Conservation (phyloP, 73 alveolate genomes). For the Tetrahymena thermophila region DNA sequence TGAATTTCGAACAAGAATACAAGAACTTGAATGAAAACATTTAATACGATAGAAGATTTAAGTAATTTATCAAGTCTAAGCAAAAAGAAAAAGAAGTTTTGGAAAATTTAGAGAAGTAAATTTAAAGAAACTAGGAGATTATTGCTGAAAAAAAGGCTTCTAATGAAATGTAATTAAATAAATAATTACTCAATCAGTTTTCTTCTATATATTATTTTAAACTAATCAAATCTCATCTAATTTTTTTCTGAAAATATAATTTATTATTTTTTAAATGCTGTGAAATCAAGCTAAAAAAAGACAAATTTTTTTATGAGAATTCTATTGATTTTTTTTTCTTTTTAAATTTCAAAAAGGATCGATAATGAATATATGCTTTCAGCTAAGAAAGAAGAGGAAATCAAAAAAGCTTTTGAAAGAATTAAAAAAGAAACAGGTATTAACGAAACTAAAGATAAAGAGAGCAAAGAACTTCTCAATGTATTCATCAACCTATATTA, state of each 20-base stretch:
- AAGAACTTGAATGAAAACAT: constrained; percentile 34
- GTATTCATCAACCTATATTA: constrained; percentile 34
- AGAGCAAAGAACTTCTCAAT: constrained; percentile 28
- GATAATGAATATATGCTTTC: constrained; percentile 44
- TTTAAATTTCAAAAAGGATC: neutral
- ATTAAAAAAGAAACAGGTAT: constrained; percentile 43
- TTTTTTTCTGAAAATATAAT: neutral
- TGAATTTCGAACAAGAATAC: constrained; percentile 29
- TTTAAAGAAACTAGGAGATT: constrained; percentile 31
- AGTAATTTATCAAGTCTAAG: constrained; percentile 28
- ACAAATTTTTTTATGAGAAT: neutral
- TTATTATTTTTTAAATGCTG: neutral
- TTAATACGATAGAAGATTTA: constrained; percentile 32
- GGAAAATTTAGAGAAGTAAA: constrained; percentile 24
- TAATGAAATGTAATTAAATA: neutral
- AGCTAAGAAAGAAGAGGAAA: constrained; percentile 36
- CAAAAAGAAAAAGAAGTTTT: constrained; percentile 37
- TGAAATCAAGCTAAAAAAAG: neutral
- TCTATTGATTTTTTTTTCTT: neutral
- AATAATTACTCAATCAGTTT: neutral
- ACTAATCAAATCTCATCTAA: neutral
- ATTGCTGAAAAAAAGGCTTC: constrained; percentile 36
- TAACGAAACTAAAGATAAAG: constrained; percentile 39
- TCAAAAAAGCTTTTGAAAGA: constrained; percentile 45
- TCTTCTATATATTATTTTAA: neutral